These are phyloP conservation scores for Celoporthe dispersa DNA, from an alignment of 2,329 filamentous ascomycete genomes.

Conservation along the genomic window DNA sequence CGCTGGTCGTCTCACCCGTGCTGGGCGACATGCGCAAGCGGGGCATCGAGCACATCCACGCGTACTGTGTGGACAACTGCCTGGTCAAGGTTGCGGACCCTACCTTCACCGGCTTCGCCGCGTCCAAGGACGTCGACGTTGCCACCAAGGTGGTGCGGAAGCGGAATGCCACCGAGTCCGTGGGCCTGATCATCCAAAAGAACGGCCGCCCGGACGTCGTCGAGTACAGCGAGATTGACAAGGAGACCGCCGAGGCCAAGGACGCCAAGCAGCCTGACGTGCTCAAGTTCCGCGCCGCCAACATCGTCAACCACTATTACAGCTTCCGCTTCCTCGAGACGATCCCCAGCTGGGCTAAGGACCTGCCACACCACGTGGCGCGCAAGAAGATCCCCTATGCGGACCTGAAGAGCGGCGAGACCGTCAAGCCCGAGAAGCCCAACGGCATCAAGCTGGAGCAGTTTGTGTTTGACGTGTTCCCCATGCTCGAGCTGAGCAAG, in stretches of 20 bases:
- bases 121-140: constrained; percentile 87
- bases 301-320: constrained; percentile 99
- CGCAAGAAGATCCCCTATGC: constrained; percentile 97
- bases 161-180: constrained; percentile 93
- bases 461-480: constrained; percentile 99
- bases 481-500: constrained; percentile 79
- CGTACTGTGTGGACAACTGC: constrained; percentile 99
- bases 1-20: constrained; percentile 78
- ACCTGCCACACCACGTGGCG: constrained; percentile 92
- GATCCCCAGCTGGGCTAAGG: constrained; percentile 83
- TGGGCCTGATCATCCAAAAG: constrained; percentile 92
- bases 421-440: constrained; percentile 88
- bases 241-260: constrained; percentile 83
- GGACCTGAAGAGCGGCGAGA: constrained; percentile 75
- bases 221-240: constrained; percentile 97
- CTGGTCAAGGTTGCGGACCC: constrained; percentile 99
- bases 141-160: constrained; percentile 99
- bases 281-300: constrained; percentile 95
- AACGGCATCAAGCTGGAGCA: constrained; percentile 99
- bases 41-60: constrained; percentile 92
- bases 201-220: constrained; percentile 97
- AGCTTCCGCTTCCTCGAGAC: constrained; percentile 89
- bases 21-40: constrained; percentile 87
- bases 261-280: constrained; percentile 80
- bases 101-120: constrained; percentile 91